Conservation (phyloP, 2,329 filamentous ascomycete genomes). For the Leptographium flavum region DNA sequence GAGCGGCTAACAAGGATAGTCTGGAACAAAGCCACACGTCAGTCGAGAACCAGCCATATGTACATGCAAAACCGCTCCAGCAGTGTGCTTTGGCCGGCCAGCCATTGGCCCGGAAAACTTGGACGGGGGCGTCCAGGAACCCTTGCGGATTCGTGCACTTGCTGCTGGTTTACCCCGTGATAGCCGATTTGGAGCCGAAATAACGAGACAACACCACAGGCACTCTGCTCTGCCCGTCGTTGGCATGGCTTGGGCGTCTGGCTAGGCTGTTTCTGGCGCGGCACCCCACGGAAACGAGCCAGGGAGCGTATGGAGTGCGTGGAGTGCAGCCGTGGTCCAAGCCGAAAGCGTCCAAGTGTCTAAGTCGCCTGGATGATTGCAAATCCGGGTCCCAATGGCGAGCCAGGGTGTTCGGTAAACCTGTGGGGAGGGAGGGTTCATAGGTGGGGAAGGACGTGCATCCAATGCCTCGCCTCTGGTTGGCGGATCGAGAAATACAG, state of each 20-base stretch:
- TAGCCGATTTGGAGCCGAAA: neutral
- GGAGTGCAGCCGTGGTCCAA: neutral
- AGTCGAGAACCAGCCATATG: neutral
- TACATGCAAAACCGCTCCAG: neutral
- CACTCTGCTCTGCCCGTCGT: no score
- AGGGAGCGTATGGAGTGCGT: no score
- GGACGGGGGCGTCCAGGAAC: no score
- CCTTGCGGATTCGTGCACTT: no score
- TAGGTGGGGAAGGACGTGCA: neutral
- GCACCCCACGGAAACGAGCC: neutral
- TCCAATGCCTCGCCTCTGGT: neutral
- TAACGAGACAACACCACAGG: neutral
- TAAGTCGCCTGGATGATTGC: no score
- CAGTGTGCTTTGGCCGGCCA: neutral
- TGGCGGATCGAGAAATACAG: no score
- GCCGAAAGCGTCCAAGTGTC: neutral
- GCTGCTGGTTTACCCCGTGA: neutral
- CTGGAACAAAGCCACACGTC: no score
- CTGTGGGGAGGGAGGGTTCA: neutral
- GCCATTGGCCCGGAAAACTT: neutral
- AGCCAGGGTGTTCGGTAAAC: neutral
- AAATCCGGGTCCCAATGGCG: neutral
- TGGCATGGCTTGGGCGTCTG: no score
- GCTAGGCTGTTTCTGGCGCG: neutral
- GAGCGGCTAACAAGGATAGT: no score